Conservation (phyloP, 2,329 filamentous ascomycete species). For the Diaporthe australafricana region DNA sequence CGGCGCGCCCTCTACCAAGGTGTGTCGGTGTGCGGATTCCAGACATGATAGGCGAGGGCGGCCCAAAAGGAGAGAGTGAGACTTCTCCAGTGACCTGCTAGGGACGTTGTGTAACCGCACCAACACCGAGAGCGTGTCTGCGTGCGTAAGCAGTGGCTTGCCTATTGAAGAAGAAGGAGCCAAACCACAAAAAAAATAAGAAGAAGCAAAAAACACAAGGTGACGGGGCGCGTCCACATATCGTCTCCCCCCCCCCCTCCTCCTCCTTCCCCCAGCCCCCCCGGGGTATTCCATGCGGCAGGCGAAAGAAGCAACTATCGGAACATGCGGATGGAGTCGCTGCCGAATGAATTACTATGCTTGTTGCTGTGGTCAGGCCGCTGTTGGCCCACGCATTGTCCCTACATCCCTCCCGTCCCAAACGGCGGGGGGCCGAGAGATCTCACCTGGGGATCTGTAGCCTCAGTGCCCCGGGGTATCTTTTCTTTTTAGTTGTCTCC, state of each 20-base stretch:
- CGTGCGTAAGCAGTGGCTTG: constrained; percentile 27
- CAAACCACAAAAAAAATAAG: not conserved
- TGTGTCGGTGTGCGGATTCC: constrained; percentile 13
- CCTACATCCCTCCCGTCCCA: not conserved
- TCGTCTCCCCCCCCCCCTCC: not conserved
- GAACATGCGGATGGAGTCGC: constrained; percentile 5
- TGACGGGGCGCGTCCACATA: not conserved
- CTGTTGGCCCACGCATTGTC: not conserved
- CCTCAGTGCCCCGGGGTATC: not conserved
- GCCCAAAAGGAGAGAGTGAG: not conserved
- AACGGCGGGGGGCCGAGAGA: not conserved
- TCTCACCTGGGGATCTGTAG: constrained; percentile 18
- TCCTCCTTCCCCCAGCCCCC: not conserved
- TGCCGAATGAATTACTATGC: too few species aligned
- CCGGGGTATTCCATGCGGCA: not conserved
- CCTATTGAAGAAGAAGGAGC: not conserved
- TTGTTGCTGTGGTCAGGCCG: not conserved
- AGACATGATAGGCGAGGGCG: constrained; percentile 26
- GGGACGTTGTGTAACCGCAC: constrained; percentile 34
- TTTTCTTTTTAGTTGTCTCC: constrained; percentile 1
- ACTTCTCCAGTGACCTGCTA: constrained; percentile 37
- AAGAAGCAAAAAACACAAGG: not conserved
- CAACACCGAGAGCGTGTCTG: not conserved
- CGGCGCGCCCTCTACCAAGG: not conserved
- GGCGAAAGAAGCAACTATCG: constrained; percentile 9